phyloP scores from a whole-genome alignment of 352 stramenopile genomes.

The Pythium aphanidermatum region DNA sequence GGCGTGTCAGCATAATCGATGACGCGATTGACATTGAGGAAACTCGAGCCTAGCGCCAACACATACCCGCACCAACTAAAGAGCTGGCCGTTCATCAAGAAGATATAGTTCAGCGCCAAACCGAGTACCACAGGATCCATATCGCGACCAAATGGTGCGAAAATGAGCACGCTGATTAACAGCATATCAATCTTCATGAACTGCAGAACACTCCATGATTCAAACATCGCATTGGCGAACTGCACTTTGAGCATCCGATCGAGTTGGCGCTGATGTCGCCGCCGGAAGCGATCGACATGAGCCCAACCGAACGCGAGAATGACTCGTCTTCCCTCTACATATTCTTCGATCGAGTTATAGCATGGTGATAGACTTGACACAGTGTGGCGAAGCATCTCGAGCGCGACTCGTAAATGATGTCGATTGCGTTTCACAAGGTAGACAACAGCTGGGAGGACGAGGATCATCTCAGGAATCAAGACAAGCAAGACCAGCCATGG shows the following conservation, averaged over 20 bases:
- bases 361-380: slow-evolving; percentile 15
- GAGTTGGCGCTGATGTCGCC: slow-evolving; percentile 9
- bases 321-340: slow-evolving; percentile 15
- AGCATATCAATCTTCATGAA: slow-evolving; percentile 19
- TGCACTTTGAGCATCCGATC: slow-evolving; percentile 16
- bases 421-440: slow-evolving; percentile 16
- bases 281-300: slow-evolving; percentile 12
- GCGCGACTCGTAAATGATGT: slow-evolving; percentile 12
- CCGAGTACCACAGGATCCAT: slow-evolving; percentile 45
- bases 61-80: slow-evolving; percentile 38
- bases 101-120: slow-evolving; percentile 68
- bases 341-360: slow-evolving; percentile 22
- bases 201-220: slow-evolving; percentile 13
- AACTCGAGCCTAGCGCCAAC: slow-evolving; percentile 39
- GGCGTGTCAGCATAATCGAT: slow-evolving; percentile 12
- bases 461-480: slow-evolving; percentile 43
- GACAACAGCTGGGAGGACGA: slow-evolving; percentile 71
- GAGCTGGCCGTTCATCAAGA: slow-evolving; percentile 19
- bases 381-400: slow-evolving; percentile 15
- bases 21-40: slow-evolving; percentile 17
- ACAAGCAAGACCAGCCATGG: slow-evolving; percentile 21
- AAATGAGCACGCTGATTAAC: slow-evolving; percentile 12
- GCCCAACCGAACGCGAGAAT: slow-evolving; percentile 15
- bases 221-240: slow-evolving; percentile 12
- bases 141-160: slow-evolving; percentile 8